phyloP scores from a whole-genome alignment of 1,284 basidiomycete species.

The Cryptococcus sp. region DNA sequence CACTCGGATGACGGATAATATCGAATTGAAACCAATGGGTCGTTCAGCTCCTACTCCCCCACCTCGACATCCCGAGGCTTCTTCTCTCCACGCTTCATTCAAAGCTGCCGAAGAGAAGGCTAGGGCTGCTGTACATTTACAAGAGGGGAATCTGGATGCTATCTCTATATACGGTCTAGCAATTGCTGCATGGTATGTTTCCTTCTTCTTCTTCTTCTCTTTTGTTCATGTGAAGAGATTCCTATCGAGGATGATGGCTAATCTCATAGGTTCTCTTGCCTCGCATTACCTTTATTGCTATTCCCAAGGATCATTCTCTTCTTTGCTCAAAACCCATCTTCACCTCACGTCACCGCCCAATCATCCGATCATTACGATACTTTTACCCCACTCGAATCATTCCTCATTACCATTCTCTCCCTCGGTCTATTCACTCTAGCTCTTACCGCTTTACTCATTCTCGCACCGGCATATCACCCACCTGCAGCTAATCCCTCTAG shows the following conservation, averaged over 20 bases:
- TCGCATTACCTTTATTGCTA: slow-evolving; percentile 40
- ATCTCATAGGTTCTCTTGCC: slow-evolving; percentile 30
- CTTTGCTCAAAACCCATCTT: slow-evolving; percentile 32
- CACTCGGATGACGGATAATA: slow-evolving; percentile 22
- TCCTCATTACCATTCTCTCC: slow-evolving; percentile 33
- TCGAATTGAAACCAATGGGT: slow-evolving; percentile 28
- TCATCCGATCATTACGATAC: slow-evolving; percentile 37
- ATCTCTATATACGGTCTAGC: slow-evolving; percentile 32
- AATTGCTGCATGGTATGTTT: slow-evolving; percentile 35
- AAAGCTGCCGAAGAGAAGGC: slow-evolving; percentile 39
- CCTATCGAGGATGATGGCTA: no score
- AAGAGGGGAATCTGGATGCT: slow-evolving; percentile 36
- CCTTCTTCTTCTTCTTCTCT: background rate
- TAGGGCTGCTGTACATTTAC: slow-evolving; percentile 31
- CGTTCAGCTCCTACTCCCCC: slow-evolving; percentile 10
- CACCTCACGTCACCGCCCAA: slow-evolving; percentile 5
- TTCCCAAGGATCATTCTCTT: slow-evolving; percentile 47
- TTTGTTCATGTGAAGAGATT: no score
- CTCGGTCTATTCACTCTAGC: slow-evolving; percentile 35
- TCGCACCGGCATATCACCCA: slow-evolving; percentile 32
- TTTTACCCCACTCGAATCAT: slow-evolving; percentile 40
- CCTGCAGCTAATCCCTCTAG: slow-evolving; percentile 24
- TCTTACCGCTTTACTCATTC: slow-evolving; percentile 33
- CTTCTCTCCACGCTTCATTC: slow-evolving; percentile 27
- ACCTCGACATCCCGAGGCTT: slow-evolving; percentile 22